Conservation (phyloP, 768 basidiomycete species). For the Lentinula boryana region DNA sequence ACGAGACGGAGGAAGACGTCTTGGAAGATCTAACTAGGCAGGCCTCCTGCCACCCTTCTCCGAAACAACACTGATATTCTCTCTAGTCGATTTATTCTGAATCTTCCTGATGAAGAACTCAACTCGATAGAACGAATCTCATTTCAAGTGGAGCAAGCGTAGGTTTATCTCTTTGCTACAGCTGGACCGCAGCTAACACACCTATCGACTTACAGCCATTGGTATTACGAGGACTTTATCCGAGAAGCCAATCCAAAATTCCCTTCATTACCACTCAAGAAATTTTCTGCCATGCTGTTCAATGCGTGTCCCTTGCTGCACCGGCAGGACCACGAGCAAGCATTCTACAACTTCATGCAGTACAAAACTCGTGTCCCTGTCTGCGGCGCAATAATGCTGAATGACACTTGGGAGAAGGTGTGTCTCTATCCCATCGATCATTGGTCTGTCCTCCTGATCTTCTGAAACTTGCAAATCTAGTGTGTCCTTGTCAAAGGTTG, state of each 20-base stretch:
- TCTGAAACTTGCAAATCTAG: conserved; percentile 32
- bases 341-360: conserved; percentile 86
- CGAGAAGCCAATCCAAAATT: conserved; percentile 86
- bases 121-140: conserved; percentile 88
- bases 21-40: conserved; percentile 89
- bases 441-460: conserved; percentile 8
- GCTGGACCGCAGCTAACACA: conserved; percentile 10
- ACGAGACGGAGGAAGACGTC: conserved; percentile 77
- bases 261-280: conserved; percentile 84
- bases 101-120: conserved; percentile 91
- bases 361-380: conserved; percentile 98
- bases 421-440: conserved; percentile 4
- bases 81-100: conserved; percentile 87
- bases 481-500: conserved; percentile 98
- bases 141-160: conserved; percentile 99
- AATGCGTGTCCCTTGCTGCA: conserved; percentile 76
- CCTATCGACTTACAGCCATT: conserved; percentile 58
- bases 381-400: conserved; percentile 96
- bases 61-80: conserved; percentile 6
- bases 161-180: conserved; percentile 26
- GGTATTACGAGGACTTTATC: conserved; percentile 99
- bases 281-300: conserved; percentile 90
- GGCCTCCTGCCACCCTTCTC: conserved; percentile 8
- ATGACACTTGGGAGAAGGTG: conserved; percentile 90
- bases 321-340: conserved; percentile 82